Evolutionary conservation across 768 basidiomycete species (phyloP).

Genomic region (Pholiota microspora): DNA sequence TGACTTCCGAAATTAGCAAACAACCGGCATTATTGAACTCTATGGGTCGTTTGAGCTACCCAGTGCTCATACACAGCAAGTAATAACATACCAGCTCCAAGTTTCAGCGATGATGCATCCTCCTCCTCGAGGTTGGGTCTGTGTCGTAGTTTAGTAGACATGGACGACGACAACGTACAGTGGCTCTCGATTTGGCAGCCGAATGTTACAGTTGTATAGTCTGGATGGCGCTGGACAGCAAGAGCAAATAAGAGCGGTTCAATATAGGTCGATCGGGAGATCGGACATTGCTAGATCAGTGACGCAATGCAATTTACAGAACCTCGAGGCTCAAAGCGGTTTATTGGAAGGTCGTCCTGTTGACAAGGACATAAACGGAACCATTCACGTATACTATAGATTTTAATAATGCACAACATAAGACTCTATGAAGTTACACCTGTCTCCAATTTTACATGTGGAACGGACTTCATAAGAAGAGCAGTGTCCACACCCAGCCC

Average conservation of each 20-base stretch:
- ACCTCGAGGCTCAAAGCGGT: background rate
- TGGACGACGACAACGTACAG: slow-evolving; percentile 22
- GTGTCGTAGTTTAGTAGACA: slow-evolving; percentile 66
- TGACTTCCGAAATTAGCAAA: slow-evolving; percentile 89
- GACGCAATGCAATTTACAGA: background rate
- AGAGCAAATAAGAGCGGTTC: background rate
- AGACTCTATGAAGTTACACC: slow-evolving; percentile 4
- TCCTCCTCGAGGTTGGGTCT: slow-evolving; percentile 73
- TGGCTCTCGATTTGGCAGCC: background rate
- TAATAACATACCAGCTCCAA: slow-evolving; percentile 59
- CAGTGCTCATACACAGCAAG: background rate
- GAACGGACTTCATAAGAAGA: background rate
- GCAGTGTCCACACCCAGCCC: background rate
- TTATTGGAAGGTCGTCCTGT: background rate
- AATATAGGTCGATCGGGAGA: background rate
- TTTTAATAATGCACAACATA: slow-evolving; percentile 1
- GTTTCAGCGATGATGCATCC: slow-evolving; percentile 81
- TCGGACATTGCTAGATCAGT: background rate
- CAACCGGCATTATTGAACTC: slow-evolving; percentile 94
- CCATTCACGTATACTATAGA: background rate
- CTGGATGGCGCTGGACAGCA: background rate
- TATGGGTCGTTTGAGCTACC: slow-evolving; percentile 23
- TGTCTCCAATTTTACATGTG: background rate
- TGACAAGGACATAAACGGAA: background rate
- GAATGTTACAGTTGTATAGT: background rate